A percentile compares a stretch with the other conserved stretches of the same genome.
Evolutionary conservation across 2,329 filamentous ascomycete species (phyloP).

Genomic region (Ambrosiella xylebori): DNA sequence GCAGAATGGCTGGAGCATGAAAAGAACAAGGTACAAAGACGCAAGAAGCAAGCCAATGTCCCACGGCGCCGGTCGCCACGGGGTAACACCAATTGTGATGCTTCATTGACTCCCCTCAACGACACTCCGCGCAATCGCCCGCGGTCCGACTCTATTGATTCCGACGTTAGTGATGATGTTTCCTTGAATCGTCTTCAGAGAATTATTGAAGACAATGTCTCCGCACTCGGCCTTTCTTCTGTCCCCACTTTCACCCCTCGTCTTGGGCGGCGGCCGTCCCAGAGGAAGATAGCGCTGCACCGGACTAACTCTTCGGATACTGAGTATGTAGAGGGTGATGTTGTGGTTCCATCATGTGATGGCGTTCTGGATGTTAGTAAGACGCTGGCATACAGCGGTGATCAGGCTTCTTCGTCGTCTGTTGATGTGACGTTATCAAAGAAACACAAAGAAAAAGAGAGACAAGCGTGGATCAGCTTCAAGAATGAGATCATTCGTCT

Average conservation of each 20-base stretch:
- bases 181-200: conserved; percentile 67
- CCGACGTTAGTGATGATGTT: conserved; percentile 45
- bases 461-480: conserved; percentile 66
- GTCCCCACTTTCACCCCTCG: conserved; percentile 28
- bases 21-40: conserved; percentile 41
- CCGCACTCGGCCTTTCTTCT: conserved; percentile 31
- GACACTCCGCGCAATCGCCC: conserved; percentile 12
- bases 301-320: conserved; percentile 59
- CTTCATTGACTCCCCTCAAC: background rate
- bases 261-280: conserved; percentile 26
- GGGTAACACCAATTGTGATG: background rate
- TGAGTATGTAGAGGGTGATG: conserved; percentile 66
- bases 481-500: conserved; percentile 84
- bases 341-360: conserved; percentile 70
- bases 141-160: conserved; percentile 40
- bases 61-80: conserved; percentile 24
- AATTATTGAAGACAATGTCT: conserved; percentile 55
- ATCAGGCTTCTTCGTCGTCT: conserved; percentile 24
- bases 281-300: conserved; percentile 17
- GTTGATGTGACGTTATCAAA: conserved; percentile 19
- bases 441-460: conserved; percentile 43
- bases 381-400: conserved; percentile 59
- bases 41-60: conserved; percentile 25
- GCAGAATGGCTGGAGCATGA: conserved; percentile 72
- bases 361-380: conserved; percentile 77